These are phyloP conservation scores for Vaccinium vitisidaea DNA, from an alignment of 148 eudicot genomes.

Conservation along the genomic window DNA sequence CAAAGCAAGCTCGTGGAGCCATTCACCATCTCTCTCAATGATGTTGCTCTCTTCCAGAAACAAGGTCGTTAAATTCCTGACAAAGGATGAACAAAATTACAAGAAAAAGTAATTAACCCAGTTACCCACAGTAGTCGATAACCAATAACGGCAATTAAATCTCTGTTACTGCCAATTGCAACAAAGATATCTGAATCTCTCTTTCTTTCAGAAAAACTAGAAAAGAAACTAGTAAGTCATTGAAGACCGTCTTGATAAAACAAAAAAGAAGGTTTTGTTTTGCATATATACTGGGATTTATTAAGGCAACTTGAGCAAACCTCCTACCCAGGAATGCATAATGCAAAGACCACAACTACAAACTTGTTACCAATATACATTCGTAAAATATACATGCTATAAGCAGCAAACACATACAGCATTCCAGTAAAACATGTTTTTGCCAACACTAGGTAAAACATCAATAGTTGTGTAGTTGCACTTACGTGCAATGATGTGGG, in stretches of 20 bases:
- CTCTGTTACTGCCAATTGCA: background rate
- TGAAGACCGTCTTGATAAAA: background rate
- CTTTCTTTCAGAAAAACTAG: background rate
- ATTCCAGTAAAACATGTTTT: too few relatives aligned
- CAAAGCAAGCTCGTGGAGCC: constrained; percentile 75
- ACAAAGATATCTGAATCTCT: background rate
- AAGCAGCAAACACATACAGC: too few relatives aligned
- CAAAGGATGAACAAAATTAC: background rate
- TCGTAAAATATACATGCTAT: too few relatives aligned
- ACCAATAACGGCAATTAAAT: background rate
- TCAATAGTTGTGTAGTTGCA: too few relatives aligned
- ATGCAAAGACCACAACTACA: too few relatives aligned
- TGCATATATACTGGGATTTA: background rate
- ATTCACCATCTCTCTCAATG: constrained; percentile 54
- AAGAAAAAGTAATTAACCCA: background rate
- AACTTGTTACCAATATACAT: too few relatives aligned
- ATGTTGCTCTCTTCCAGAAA: constrained; percentile 73
- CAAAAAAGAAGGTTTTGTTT: background rate
- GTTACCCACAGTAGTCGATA: background rate
- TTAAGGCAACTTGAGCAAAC: too few relatives aligned
- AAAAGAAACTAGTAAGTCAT: background rate
- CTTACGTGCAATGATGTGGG: too few relatives aligned
- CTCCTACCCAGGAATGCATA: too few relatives aligned
- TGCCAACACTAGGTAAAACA: too few relatives aligned
- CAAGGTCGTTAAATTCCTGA: constrained; percentile 60